These are phyloP conservation scores for Dactylonectria macrodidyma DNA, from an alignment of 2,329 filamentous ascomycete species.

Conservation along the genomic window DNA sequence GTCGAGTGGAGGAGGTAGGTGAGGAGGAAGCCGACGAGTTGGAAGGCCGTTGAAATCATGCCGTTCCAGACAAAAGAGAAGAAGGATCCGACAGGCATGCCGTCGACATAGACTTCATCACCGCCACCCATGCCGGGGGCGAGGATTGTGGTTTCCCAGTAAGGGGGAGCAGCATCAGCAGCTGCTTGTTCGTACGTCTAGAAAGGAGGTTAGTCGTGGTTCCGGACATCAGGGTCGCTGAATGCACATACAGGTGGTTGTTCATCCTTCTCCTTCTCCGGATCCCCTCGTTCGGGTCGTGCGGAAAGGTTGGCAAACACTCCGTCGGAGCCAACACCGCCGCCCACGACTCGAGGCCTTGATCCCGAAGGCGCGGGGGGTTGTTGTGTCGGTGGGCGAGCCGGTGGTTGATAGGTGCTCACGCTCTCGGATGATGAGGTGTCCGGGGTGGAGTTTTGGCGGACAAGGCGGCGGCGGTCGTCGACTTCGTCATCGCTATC, in stretches of 20 bases:
- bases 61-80: conserved; percentile 93
- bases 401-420: conserved; percentile 35
- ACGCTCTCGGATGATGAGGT: conserved; percentile 38
- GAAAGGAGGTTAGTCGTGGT: conserved; percentile 52
- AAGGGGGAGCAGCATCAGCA: conserved; percentile 94
- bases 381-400: conserved; percentile 31
- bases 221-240: not conserved
- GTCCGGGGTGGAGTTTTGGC: conserved; percentile 66
- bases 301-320: conserved; percentile 97
- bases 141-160: conserved; percentile 99
- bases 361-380: conserved; percentile 53
- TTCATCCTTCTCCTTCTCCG: conserved; percentile 86
- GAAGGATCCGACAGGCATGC: conserved; percentile 89
- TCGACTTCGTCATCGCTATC: conserved; percentile 81
- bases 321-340: conserved; percentile 87
- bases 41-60: conserved; percentile 98
- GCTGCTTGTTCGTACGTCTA: conserved; percentile 99
- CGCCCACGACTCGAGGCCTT: conserved; percentile 72
- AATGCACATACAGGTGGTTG: conserved; percentile 84
- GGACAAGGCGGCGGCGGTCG: conserved; percentile 89
- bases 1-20: conserved; percentile 98
- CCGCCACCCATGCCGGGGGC: conserved; percentile 90
- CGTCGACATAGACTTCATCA: conserved; percentile 97
- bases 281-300: conserved; percentile 85
- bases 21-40: conserved; percentile 95